Base-by-base conservation (phyloP, 345 rosid genomes). In the Zanthoxylum bungeanum region DNA sequence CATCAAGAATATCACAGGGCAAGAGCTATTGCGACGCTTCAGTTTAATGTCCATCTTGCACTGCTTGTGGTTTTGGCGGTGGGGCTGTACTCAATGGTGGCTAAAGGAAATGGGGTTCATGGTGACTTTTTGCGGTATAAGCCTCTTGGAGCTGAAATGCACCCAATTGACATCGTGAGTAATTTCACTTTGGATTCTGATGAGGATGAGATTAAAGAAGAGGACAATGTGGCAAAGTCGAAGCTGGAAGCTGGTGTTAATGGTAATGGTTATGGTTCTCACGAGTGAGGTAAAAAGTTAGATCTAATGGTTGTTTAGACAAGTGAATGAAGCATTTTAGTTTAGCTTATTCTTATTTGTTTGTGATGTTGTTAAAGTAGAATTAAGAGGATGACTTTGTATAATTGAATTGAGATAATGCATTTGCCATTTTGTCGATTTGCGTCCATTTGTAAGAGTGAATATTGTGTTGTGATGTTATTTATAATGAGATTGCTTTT, bases 21-120 rank as follows among this genome's bases (percentile, higher is more conserved):
- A 0, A 85, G 88, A 81, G 95, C 97, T 4, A 86, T 92, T 4
- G 98, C 97, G 0, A 92, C 98, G 10, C 90, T 94, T 75, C 97
- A 89, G 83, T 94, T 94, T 39, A 90, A 94, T 77, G 86, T 88
- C 68, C 97, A 90, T 83, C 93, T 94, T 64, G 97, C 98, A 40
- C 64, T 94, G 44, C 79, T 92, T 65, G 90, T 92, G 78, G 77
- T 86, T 44, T 27, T 82, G 69, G 77, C 78, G 17, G 76, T 79
- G 28, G 78, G 71, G n/a, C 68, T 83, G 42, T 88, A 84, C 78
- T 83, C 93, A 7, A 3, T 85, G 17, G 44, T 84, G 57, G 88
- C 79, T 0, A 86, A 77, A 67, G 79, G 76, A 70, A 77, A 81
- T 39, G 89, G 89, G 31, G 42, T 53, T 68, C 81, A 58, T 33